Evolutionary conservation across 1,139 yeast species (phyloP), one percentile per base, ranked within the genome.

Genomic region (Chernovozyma aurita): DNA sequence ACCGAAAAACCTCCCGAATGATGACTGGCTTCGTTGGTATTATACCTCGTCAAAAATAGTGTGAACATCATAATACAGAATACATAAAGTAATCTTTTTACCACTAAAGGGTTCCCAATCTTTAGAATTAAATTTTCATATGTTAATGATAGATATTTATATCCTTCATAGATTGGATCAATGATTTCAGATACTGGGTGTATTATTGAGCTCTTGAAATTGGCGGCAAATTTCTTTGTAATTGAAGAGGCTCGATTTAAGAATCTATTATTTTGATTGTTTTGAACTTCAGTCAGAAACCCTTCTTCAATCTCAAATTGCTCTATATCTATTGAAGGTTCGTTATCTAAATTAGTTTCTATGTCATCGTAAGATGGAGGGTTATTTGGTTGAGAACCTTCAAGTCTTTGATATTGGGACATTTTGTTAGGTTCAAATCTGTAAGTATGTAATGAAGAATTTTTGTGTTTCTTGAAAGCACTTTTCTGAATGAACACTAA

Each of bases 71-170:
- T 76, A 44, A 87, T 74, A 35, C 81, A 55, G 3, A 79, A 52
- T 15, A 90, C 84, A 49, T 86, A 87, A 4, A 85, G 55, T 25
- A 88, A 65, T 31, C 97, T 67, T 47, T 84, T 84, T 27, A 88
- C 78, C 37, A 92, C 85, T 38, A 90, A 62, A 1, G 97, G 97
- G 53, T 90, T 88, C 8, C 97, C 96, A 22, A 85, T 48, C 45
- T 76, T 74, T 28, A 80, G 69, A 18, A 90, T 61, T 28, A 70
- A 58, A 29, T 63, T 60, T 47, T 88, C 95, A 38, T 78, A 65
- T 32, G 69, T 68, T 31, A 61, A 49, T 39, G 62, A 63, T 26
- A 73, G 42, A 37, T 57, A 67, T 34, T 61, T 59, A 53, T 78
- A 78, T 1, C 78, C 67, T 47, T 78, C 82, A 31, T 78, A 80